phyloP scores from a whole-genome alignment of 768 basidiomycete species.

The Suillus variegatus region DNA sequence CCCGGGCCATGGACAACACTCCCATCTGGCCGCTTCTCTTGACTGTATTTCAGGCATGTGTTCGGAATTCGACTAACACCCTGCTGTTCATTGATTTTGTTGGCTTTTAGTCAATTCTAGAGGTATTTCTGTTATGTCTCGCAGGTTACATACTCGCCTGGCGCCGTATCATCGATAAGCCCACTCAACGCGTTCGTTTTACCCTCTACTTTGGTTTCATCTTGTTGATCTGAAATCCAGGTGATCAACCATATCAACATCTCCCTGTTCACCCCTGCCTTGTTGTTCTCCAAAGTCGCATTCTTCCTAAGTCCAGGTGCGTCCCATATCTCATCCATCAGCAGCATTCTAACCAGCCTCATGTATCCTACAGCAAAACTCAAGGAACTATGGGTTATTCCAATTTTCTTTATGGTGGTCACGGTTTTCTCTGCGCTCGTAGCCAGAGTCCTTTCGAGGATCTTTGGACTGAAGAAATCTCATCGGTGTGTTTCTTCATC shows the following conservation, averaged over 20 bases:
- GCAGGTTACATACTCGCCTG: conserved; percentile 82
- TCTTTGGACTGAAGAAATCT: conserved; percentile 68
- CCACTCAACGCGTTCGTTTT: conserved; percentile 77
- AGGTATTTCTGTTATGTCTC: conserved; percentile 85
- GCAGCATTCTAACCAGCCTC: background rate
- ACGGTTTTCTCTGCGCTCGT: conserved; percentile 70
- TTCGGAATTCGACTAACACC: no score
- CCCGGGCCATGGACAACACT: background rate
- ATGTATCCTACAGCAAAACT: conserved; percentile 56
- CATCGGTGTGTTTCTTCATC: conserved; percentile 59
- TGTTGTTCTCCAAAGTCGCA: conserved; percentile 94
- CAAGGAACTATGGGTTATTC: conserved; percentile 81
- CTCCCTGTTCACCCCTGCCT: conserved; percentile 84
- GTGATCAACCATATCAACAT: conserved; percentile 83
- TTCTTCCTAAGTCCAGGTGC: conserved; percentile 84
- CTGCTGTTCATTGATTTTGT: background rate
- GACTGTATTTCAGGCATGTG: conserved; percentile 32
- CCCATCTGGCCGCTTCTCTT: conserved; percentile 20
- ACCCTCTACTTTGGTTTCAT: background rate
- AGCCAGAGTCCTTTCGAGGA: conserved; percentile 60
- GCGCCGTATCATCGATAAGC: conserved; percentile 83
- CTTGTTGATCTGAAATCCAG: conserved; percentile 23
- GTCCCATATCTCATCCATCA: background rate
- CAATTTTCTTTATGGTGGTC: conserved; percentile 81
- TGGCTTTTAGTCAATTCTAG: conserved; percentile 69